Conservation (phyloP, 2,329 filamentous ascomycete species). For the Scleromitrula shiraiana region DNA sequence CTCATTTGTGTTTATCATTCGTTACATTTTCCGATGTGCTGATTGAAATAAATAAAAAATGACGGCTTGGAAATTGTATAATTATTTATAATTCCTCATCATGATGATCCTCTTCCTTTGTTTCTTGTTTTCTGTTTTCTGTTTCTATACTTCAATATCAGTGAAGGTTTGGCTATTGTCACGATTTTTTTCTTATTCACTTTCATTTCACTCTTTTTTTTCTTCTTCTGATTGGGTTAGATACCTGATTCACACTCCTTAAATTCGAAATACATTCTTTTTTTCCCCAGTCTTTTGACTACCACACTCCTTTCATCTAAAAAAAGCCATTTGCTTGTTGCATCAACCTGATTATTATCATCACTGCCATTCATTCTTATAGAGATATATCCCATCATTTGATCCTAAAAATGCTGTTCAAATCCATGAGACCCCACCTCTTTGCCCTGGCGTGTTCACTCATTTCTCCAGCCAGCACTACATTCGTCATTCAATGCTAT, state of each 20-base stretch:
- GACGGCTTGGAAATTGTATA: too few species aligned
- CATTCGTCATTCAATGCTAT: slow-evolving; percentile 10
- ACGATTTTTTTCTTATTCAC: neutral
- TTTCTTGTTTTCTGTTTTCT: too few species aligned
- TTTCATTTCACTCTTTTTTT: neutral
- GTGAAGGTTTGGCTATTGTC: too few species aligned
- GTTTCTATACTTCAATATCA: too few species aligned
- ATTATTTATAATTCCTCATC: too few species aligned
- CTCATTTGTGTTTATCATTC: too few species aligned
- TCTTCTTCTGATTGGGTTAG: neutral
- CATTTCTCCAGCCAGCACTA: neutral
- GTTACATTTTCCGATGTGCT: too few species aligned
- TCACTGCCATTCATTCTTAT: neutral
- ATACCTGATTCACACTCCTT: slow-evolving; percentile 7
- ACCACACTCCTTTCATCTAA: neutral
- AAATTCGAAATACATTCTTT: neutral
- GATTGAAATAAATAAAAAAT: too few species aligned
- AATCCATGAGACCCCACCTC: neutral
- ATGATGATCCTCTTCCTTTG: too few species aligned
- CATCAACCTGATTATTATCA: neutral
- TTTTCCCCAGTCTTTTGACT: neutral
- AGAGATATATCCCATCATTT: neutral
- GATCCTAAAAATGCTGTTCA: neutral
- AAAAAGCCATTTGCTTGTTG: neutral
- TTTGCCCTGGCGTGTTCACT: neutral